Evolutionary conservation across 1,284 basidiomycete genomes (phyloP).

Genomic region (Ceratobasidium theobromae): DNA sequence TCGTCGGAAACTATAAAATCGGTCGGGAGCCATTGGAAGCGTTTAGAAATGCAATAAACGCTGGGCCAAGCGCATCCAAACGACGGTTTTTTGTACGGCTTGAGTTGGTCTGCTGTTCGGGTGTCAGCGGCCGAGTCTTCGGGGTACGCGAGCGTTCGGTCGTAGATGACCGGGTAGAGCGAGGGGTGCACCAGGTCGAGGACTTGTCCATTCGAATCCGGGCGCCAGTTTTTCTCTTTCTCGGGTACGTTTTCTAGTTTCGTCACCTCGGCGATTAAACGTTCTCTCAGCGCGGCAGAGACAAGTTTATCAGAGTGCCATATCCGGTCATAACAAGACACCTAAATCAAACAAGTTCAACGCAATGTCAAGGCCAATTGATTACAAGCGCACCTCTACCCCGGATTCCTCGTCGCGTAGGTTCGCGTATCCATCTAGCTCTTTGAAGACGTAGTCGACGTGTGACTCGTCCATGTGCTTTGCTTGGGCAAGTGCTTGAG

Average conservation of each 20-base stretch:
- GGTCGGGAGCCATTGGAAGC: conserved; percentile 47
- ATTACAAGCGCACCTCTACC: conserved; percentile 43
- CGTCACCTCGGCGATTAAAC: conserved; percentile 38
- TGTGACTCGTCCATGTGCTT: conserved; percentile 49
- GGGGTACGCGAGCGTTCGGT: conserved; percentile 35
- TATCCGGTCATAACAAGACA: conserved; percentile 58
- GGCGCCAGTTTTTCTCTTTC: conserved; percentile 51
- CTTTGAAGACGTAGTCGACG: conserved; percentile 55
- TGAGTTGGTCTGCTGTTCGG: too few relatives aligned
- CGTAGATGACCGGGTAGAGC: conserved; percentile 48
- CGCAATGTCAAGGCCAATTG: not conserved
- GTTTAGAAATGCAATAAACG: conserved; percentile 31
- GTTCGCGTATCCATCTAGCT: conserved; percentile 51
- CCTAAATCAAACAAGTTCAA: conserved; percentile 36
- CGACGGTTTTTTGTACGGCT: too few relatives aligned
- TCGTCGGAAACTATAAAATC: conserved; percentile 41
- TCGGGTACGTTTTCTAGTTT: conserved; percentile 47
- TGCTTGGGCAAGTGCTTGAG: conserved; percentile 41
- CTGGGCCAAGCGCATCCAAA: not conserved
- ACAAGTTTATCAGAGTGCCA: conserved; percentile 50
- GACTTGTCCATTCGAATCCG: conserved; percentile 48
- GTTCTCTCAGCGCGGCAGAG: conserved; percentile 28
- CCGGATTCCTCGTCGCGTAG: conserved; percentile 46
- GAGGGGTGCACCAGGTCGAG: conserved; percentile 52
- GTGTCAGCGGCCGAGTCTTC: not conserved